Evolutionary conservation across 768 basidiomycete species (phyloP), one percentile per base, ranked within the genome.

Genomic region (Ramaria rubella): DNA sequence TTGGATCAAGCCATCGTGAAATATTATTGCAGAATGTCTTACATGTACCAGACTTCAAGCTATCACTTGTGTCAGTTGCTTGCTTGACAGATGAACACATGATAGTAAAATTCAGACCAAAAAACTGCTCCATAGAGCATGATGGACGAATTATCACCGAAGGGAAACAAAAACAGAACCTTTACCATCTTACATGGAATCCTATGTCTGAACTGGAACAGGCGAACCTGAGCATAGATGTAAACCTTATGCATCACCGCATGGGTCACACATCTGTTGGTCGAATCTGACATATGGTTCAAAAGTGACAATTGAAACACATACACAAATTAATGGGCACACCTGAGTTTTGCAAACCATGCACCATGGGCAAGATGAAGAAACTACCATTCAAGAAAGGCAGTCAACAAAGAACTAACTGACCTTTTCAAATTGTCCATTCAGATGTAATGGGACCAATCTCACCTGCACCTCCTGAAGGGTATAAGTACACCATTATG

Each of bases 261-360:
- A n/a, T n/a, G n/a, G n/a, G n/a, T n/a, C n/a, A n/a, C n/a, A 58
- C 52, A n/a, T 36, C 40, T 26, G 53, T 53, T 21, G 49, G 59
- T 17, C 23, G 54, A 7, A 4, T 61, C 7, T 26, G 44, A 27
- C 44, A 52, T 8, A 61, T 62, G 60, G 59, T 64, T 17, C 17
- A n/a, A n/a, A n/a, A n/a, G n/a, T n/a, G n/a, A n/a, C n/a, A n/a
- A n/a, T n/a, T n/a, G n/a, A n/a, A n/a, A n/a, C n/a, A n/a, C n/a
- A n/a, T n/a, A n/a, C n/a, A n/a, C n/a, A n/a, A n/a, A n/a, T n/a
- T n/a, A n/a, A 62, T 61, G 1, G 61, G 63, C 2, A 52, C 23
- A 6, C 59, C 63, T 4, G 33, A 36, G 26, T 58, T 60, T 42
- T 63, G 63, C 52, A 61, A 63, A 55, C 59, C 61, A 14, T 63